Percentiles rank a stretch among this genome's conserved stretches.
phyloP scores from a whole-genome alignment of 2,329 filamentous ascomycete species.

The Trichoderma gracile region DNA sequence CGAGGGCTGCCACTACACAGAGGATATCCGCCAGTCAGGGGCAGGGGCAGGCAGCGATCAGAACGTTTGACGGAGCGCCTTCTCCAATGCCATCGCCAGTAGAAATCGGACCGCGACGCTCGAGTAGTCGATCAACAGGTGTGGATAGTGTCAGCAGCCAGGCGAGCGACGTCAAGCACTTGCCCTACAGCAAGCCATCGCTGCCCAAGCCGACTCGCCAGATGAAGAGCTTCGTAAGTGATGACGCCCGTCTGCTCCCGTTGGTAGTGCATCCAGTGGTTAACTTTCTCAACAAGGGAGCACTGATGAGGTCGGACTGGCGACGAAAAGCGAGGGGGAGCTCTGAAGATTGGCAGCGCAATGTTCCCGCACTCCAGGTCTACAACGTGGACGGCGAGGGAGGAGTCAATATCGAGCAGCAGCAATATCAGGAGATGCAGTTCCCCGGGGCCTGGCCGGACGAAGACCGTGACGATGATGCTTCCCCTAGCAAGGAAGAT shows the following conservation, averaged over 20 bases:
- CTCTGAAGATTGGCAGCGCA: background rate
- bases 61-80: background rate
- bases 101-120: background rate
- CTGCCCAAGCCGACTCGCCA: background rate
- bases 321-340: background rate
- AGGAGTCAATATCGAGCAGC: slow-evolving; percentile 14
- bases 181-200: slow-evolving; percentile 8
- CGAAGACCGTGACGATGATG: background rate
- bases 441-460: background rate
- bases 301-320: background rate
- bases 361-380: background rate
- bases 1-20: background rate
- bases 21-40: background rate
- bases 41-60: background rate
- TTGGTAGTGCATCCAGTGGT: background rate
- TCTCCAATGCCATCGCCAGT: background rate
- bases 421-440: background rate
- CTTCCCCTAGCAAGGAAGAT: background rate
- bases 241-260: background rate
- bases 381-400: slow-evolving; percentile 33
- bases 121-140: background rate
- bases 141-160: background rate
- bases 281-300: slow-evolving; percentile 7
- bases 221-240: slow-evolving; percentile 3
- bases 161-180: slow-evolving; percentile 1